Base-by-base conservation (phyloP, 2,329 filamentous ascomycete genomes). In the Ambrosiella cleistominuta region DNA sequence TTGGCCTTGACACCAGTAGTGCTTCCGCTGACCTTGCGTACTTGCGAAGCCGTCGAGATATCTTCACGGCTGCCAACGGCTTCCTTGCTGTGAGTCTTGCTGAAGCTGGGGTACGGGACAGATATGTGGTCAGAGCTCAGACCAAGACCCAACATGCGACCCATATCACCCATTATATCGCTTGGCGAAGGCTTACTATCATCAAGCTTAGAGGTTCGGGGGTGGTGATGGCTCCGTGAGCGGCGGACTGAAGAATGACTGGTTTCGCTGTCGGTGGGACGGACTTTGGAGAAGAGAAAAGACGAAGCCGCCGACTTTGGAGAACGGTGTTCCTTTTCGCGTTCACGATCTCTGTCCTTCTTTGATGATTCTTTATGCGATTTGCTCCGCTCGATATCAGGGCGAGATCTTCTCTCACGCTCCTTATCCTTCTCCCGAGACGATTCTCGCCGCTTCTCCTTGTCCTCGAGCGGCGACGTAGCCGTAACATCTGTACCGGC, bases 11-110 rank as follows among this genome's bases (percentile, higher is more conserved):
- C 35, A 12, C 53, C 49, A 19, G 55, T 47, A 42, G 50, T 35
- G 44, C 51, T 60, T 12, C 58, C 53, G 54, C 58, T 60, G 19
- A 35, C 38, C 27, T 69, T 62, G 66, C 68, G 54, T 65, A 66
- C 45, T 38, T 57, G 55, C 3, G 64, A 63, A 27, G 63, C 64
- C 7, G 63, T 60, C 17, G 70, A 67, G 54, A 78, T 63, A 57
- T 79, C 75, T 51, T 82, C 78, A 56, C 74, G 74, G 66, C 80
- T 83, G 63, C 80, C 76, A 57, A 95, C 80, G 50, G 82, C 80
- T 71, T 96, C 91, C 69, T 89, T 93, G 74, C 88, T 94, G 69
- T 95, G 88, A 11, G 86, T 86, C 71, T 94, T 96, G 71, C 86
- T 93, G 70, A 94, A 88, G 9, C 78, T 77, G 1, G 89, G 88